Evolutionary conservation across 768 basidiomycete species (phyloP).

Genomic region (Leccinum variicolor): DNA sequence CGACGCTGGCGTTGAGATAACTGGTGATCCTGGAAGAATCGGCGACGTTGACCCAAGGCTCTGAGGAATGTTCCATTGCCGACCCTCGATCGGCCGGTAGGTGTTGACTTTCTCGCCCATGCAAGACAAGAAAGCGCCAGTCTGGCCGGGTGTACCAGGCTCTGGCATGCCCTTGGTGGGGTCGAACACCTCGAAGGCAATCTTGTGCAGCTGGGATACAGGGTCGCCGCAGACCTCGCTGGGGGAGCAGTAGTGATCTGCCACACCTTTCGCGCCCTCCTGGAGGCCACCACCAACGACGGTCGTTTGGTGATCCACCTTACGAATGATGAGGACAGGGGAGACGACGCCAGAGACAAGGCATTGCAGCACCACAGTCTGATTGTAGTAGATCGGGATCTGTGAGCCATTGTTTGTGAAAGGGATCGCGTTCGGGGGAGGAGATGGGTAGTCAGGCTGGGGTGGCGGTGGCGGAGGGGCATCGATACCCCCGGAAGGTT

Average conservation of each 20-base stretch:
- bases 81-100: conserved; percentile 78
- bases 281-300: conserved; percentile 90
- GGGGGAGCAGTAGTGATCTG: conserved; percentile 76
- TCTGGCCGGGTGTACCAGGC: conserved; percentile 71
- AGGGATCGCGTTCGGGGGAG: conserved; percentile 86
- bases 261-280: conserved; percentile 81
- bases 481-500: conserved; percentile 74
- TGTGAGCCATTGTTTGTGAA: conserved; percentile 81
- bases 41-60: conserved; percentile 50
- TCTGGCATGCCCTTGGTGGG: conserved; percentile 65
- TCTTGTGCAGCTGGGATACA: conserved; percentile 93
- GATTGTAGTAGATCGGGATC: conserved; percentile 94
- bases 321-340: conserved; percentile 90
- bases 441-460: conserved; percentile 86
- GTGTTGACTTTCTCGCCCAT: conserved; percentile 94
- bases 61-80: conserved; percentile 64
- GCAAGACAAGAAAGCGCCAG: conserved; percentile 84
- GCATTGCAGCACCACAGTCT: conserved; percentile 93
- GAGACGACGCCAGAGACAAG: conserved; percentile 91
- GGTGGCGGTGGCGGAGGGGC: conserved; percentile 77
- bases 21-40: conserved; percentile 64
- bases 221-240: conserved; percentile 93
- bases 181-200: conserved; percentile 90
- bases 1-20: conserved; percentile 59
- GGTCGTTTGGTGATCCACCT: conserved; percentile 86